phyloP scores from a whole-genome alignment of 306 rosid genomes.

The Prunus mume region DNA sequence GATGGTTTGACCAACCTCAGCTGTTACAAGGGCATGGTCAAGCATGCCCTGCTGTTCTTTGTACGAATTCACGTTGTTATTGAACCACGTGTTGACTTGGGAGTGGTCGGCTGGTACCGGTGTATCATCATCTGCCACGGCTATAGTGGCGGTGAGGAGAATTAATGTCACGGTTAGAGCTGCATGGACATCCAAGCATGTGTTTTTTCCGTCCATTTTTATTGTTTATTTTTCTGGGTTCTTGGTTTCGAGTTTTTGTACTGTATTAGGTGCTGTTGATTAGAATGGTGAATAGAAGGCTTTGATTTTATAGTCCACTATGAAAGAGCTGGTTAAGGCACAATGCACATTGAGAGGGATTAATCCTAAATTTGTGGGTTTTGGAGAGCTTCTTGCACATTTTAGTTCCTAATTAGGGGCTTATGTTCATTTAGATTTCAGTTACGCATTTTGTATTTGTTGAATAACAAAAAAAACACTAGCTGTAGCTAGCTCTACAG shows the following conservation, averaged over 20 bases:
- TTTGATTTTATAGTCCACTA: conserved; percentile 9
- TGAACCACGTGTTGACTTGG: too few species aligned
- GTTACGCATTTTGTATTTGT: not conserved
- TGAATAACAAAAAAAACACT: not conserved
- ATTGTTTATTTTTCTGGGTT: not conserved
- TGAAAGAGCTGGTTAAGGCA: not conserved
- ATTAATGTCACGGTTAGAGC: too few species aligned
- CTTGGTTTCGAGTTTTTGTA: not conserved
- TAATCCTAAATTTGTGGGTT: conserved; percentile 1
- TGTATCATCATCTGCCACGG: too few species aligned
- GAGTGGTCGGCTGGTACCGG: too few species aligned
- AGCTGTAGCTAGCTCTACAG: not conserved
- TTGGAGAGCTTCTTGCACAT: conserved; percentile 12
- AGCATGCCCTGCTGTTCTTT: too few species aligned
- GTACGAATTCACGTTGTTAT: too few species aligned
- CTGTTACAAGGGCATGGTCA: too few species aligned
- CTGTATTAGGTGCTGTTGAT: not conserved
- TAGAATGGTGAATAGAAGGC: not conserved
- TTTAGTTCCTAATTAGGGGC: not conserved
- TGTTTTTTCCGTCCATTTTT: conserved; percentile 28
- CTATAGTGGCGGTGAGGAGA: too few species aligned
- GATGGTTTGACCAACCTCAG: too few species aligned
- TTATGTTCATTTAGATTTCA: not conserved
- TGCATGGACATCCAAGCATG: not conserved
- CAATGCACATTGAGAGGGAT: not conserved